Percentiles rank a stretch among this genome's conserved stretches.
These are phyloP conservation scores for Fistulifera pelliculosa DNA, from an alignment of 108 stramenopile species.

Conservation along the genomic window DNA sequence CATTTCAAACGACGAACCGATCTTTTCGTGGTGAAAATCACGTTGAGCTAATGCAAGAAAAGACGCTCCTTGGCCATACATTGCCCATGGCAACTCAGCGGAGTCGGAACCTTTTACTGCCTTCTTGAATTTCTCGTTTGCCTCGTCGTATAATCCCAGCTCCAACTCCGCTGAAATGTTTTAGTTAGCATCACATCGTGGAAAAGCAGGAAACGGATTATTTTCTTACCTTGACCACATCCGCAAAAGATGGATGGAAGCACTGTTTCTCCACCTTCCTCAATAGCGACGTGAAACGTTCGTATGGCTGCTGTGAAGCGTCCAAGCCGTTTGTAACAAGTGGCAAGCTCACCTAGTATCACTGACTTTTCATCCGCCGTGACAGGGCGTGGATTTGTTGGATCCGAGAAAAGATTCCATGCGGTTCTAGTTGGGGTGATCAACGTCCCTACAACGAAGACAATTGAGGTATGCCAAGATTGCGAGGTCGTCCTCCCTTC, in stretches of 20 bases:
- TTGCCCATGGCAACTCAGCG: slow-evolving; percentile 22
- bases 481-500: slow-evolving; percentile 41
- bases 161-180: slow-evolving; percentile 39
- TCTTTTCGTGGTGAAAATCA: slow-evolving; percentile 54
- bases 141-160: slow-evolving; percentile 52
- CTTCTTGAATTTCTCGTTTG: slow-evolving; percentile 37
- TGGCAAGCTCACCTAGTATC: slow-evolving; percentile 48
- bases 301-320: slow-evolving; percentile 54
- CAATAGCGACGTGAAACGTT: slow-evolving; percentile 40
- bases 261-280: slow-evolving; percentile 18
- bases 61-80: slow-evolving; percentile 39
- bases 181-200: neutral
- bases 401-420: slow-evolving; percentile 32
- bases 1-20: slow-evolving; percentile 32
- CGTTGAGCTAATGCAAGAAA: slow-evolving; percentile 38
- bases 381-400: slow-evolving; percentile 7
- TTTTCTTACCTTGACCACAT: slow-evolving; percentile 55
- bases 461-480: slow-evolving; percentile 56
- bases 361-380: slow-evolving; percentile 15
- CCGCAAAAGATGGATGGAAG: slow-evolving; percentile 28
- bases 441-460: slow-evolving; percentile 51
- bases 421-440: slow-evolving; percentile 22
- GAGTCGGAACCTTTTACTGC: slow-evolving; percentile 19
- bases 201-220: neutral
- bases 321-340: slow-evolving; percentile 49